These are phyloP conservation scores for Nicotiana knightiana DNA, from an alignment of 257 asterid genomes.

Conservation along the genomic window DNA sequence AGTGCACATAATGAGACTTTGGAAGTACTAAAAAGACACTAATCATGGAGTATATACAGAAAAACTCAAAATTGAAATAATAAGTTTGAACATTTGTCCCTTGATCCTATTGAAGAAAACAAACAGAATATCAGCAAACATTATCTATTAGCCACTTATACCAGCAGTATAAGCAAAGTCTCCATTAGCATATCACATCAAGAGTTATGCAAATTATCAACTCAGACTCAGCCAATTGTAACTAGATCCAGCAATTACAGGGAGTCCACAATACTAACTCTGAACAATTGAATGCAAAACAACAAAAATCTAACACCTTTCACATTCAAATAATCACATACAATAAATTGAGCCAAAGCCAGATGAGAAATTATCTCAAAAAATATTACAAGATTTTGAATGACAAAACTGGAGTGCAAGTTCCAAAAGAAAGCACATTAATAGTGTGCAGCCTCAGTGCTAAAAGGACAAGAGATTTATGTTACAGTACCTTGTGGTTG, in stretches of 20 bases:
- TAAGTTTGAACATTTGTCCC: too few species aligned
- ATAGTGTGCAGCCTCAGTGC: neutral
- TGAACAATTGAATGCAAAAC: neutral
- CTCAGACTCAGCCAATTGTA: neutral
- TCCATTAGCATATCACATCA: neutral
- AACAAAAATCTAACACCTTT: neutral
- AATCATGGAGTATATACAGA: too few species aligned
- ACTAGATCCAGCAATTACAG: neutral
- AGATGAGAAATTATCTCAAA: slow-evolving; percentile 27
- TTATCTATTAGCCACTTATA: too few species aligned
- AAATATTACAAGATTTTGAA: slow-evolving; percentile 10
- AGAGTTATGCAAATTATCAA: neutral
- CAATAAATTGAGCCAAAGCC: slow-evolving; percentile 10
- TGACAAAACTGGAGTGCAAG: neutral
- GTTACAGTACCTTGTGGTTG: neutral
- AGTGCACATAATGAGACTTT: too few species aligned
- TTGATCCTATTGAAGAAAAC: too few species aligned
- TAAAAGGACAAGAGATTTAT: neutral
- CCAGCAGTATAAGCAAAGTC: neutral
- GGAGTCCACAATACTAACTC: neutral
- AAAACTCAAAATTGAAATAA: too few species aligned
- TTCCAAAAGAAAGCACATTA: neutral
- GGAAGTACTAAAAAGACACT: too few species aligned
- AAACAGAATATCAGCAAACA: too few species aligned
- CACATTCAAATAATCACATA: neutral